These are phyloP conservation scores for Phlebiopsis flavidoalba DNA, from an alignment of 768 basidiomycete species.

Conservation along the genomic window DNA sequence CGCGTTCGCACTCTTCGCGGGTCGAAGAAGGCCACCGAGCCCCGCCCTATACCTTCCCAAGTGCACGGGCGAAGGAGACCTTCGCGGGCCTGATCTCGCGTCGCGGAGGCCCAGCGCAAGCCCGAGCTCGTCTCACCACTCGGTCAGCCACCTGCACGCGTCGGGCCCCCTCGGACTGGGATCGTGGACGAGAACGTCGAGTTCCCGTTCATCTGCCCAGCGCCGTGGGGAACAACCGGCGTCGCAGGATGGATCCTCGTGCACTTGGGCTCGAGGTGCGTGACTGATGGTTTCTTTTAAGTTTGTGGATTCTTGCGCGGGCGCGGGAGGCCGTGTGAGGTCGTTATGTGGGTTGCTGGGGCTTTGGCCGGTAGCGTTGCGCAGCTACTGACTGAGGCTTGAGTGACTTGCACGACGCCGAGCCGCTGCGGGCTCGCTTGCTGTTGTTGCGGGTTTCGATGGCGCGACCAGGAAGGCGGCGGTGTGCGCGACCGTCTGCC, in stretches of 20 bases:
- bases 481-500: too few species aligned
- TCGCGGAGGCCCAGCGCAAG: conserved; percentile 2
- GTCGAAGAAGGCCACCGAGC: background rate
- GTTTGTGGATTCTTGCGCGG: background rate
- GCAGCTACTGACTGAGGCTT: background rate
- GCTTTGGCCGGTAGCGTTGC: background rate
- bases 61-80: too few species aligned
- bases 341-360: background rate
- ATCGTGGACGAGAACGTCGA: background rate
- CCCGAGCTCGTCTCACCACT: conserved; percentile 4
- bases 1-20: background rate
- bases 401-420: too few species aligned
- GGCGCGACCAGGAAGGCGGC: too few species aligned
- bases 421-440: too few species aligned
- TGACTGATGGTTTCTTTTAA: background rate
- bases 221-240: conserved; percentile 2
- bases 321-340: background rate
- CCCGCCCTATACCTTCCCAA: background rate
- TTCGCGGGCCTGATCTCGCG: background rate
- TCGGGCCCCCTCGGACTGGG: background rate
- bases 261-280: background rate
- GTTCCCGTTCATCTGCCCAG: conserved; percentile 1
- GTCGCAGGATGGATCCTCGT: conserved; percentile 1
- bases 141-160: background rate
- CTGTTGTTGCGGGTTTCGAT: too few species aligned